Base-by-base conservation (phyloP, 768 basidiomycete species). In the Cystobasidium tubakii region DNA sequence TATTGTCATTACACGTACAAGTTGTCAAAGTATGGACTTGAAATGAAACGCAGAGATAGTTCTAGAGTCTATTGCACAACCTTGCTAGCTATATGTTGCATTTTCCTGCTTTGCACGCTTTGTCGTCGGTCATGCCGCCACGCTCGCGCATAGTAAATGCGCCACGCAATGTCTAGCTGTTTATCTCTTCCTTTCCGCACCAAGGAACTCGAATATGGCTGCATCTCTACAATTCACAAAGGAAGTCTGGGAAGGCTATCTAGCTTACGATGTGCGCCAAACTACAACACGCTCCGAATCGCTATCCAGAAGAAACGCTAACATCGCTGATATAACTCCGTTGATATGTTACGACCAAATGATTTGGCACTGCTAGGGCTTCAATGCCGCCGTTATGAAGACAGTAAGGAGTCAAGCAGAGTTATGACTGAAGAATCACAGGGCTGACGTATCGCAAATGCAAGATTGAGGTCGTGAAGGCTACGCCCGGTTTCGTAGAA, bases 221-320 rank as follows among this genome's bases (percentile, higher is more conserved):
- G 69, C 69, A 12, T 71, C 50, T 34, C n/a, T 60, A 53, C 53
- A 71, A 36, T 71, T 55, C 55, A 39, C 39, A 6, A 53, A 71
- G 25, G 69, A 71, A 34, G 69, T 71, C 50, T 71, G 69, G 69
- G 27, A 55, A 27, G 69, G 33, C 54, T 71, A 71, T 43, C 69
- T 71, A 10, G 44, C 25, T n/a, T 55, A 46, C 21, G 69, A 71
- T 21, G 69, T 60, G 55, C n/a, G 69, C 29, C 12, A 4, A 6
- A 15, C 50, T 34, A 15, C 50, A 10, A 12, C 17, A 25, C 65
- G 10, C 25, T 39, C 46, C 17, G 13, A 54, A 15, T 53, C 12
- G 27, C 25, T 57, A 27, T 36, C 2, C 25, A 12, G 19, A n/a
- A 3, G 12, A 27, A 6, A 65, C 9, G 34, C 13, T 50, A 29